phyloP scores from a whole-genome alignment of 2,329 filamentous ascomycete species.

The Neofusicoccum sp. region DNA sequence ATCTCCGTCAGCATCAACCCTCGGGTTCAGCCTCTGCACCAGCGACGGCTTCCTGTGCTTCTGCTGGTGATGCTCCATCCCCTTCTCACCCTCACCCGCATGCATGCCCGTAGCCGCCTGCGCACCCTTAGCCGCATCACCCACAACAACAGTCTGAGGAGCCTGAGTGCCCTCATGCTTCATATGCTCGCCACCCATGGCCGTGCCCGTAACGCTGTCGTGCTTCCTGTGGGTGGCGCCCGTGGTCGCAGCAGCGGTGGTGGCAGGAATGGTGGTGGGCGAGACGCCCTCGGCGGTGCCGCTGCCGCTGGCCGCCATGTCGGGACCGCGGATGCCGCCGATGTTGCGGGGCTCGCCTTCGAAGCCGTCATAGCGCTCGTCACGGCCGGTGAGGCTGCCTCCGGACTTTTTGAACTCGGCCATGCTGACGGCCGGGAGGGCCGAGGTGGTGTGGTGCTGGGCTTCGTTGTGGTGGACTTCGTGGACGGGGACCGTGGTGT shows the following conservation, averaged over 20 bases:
- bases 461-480: constrained; percentile 68
- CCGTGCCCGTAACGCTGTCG: neutral
- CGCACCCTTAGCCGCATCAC: too few relatives aligned
- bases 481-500: constrained; percentile 70
- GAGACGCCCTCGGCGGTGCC: neutral
- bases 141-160: too few relatives aligned
- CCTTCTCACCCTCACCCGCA: too few relatives aligned
- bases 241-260: neutral
- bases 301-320: constrained; percentile 1
- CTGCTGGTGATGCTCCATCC: neutral
- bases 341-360: constrained; percentile 59
- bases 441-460: constrained; percentile 63
- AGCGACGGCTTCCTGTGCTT: constrained; percentile 45
- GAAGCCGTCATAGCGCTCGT: constrained; percentile 59
- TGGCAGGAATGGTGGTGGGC: neutral
- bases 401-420: constrained; percentile 61
- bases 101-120: neutral
- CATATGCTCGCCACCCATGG: constrained; percentile 23
- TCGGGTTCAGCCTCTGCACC: constrained; percentile 56
- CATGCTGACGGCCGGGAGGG: constrained; percentile 63
- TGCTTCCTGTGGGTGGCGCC: neutral
- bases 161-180: too few relatives aligned
- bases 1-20: constrained; percentile 53
- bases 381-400: constrained; percentile 53
- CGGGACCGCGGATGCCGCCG: constrained; percentile 27